Percentiles rank a stretch among this genome's conserved stretches.
Evolutionary conservation across 2,329 filamentous ascomycete species (phyloP).

Genomic region (Dothideomycetes sp.): DNA sequence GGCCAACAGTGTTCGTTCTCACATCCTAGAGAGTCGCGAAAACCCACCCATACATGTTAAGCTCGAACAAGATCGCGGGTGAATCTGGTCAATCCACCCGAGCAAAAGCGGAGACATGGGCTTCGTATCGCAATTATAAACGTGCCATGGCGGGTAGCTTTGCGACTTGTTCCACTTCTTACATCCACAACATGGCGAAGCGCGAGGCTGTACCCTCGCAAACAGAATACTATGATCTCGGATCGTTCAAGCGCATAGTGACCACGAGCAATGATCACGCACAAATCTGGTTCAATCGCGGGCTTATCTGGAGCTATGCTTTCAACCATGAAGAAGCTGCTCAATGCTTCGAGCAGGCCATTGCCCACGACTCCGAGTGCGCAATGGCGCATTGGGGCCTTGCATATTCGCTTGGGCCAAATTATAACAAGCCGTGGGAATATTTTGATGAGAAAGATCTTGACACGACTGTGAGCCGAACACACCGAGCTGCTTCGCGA

Average conservation of each 20-base stretch:
- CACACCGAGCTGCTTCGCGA: constrained; percentile 33
- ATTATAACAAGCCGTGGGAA: constrained; percentile 72
- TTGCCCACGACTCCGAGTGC: constrained; percentile 41
- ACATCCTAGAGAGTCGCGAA: too few species aligned
- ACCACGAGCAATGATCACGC: constrained; percentile 41
- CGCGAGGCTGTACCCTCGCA: too few species aligned
- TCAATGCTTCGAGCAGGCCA: constrained; percentile 52
- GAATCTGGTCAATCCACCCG: too few species aligned
- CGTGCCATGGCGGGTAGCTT: too few species aligned
- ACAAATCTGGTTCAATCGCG: constrained; percentile 60
- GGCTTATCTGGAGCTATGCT: constrained; percentile 61
- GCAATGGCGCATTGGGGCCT: constrained; percentile 60
- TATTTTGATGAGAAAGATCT: constrained; percentile 55
- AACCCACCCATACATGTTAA: too few species aligned
- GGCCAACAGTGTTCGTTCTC: too few species aligned
- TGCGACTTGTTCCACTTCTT: too few species aligned
- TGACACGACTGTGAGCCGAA: constrained; percentile 36
- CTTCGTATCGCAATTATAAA: too few species aligned
- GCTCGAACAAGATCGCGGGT: too few species aligned
- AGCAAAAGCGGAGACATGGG: too few species aligned
- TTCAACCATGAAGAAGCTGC: constrained; percentile 68
- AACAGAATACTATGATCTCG: constrained; percentile 44
- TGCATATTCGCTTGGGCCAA: constrained; percentile 62
- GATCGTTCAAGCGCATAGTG: constrained; percentile 44
- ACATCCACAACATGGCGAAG: too few species aligned